Conservation (phyloP, 345 rosid genomes). For the Aegle marmelos region DNA sequence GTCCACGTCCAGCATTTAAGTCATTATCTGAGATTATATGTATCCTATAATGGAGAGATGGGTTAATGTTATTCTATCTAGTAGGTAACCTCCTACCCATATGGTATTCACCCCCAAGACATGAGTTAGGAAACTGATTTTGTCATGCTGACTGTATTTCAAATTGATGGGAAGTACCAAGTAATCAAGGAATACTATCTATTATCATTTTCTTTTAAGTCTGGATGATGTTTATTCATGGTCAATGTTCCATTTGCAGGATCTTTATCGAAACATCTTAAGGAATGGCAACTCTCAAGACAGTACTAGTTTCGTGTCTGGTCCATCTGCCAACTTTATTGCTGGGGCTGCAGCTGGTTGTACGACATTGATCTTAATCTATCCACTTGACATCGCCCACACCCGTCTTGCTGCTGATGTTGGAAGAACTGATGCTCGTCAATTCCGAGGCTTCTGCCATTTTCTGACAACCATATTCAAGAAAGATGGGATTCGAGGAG, state of each 20-base stretch:
- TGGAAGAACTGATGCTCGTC: constrained; percentile 77
- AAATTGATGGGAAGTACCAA: neutral
- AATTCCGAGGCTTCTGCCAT: constrained; percentile 79
- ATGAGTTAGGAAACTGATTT: neutral
- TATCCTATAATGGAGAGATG: neutral
- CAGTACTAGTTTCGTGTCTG: constrained; percentile 44
- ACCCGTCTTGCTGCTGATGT: constrained; percentile 91
- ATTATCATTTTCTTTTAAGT: neutral
- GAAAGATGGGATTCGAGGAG: constrained; percentile 79
- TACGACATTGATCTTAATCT: constrained; percentile 67
- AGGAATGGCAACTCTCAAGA: constrained; percentile 48
- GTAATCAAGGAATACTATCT: neutral
- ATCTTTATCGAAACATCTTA: constrained; percentile 70
- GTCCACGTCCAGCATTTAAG: neutral
- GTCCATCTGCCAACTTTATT: constrained; percentile 76
- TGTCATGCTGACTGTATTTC: neutral
- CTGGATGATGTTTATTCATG: neutral
- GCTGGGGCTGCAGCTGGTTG: constrained; percentile 97
- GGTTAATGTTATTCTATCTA: neutral
- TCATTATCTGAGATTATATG: neutral
- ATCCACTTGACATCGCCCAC: constrained; percentile 91
- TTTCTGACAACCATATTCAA: constrained; percentile 62
- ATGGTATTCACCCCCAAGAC: neutral
- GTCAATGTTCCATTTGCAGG: constrained; percentile 40
- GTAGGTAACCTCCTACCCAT: neutral